Percentiles rank a stretch among this genome's conserved stretches.
phyloP scores from a whole-genome alignment of 129 eudicot genomes.

The Dittrichia graveolens region DNA sequence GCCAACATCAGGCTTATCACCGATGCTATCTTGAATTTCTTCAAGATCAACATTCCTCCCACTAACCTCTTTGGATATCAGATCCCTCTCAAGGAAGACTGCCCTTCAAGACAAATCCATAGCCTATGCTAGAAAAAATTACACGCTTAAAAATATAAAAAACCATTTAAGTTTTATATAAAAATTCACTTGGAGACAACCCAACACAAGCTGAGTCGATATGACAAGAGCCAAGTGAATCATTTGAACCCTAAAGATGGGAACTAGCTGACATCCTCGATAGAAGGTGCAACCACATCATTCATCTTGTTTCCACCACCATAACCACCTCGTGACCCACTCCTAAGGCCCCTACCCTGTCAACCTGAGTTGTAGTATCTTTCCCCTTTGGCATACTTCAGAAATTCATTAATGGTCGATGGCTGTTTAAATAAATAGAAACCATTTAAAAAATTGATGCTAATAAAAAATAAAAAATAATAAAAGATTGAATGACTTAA shows the following conservation, averaged over 20 bases:
- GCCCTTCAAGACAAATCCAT: slow-evolving; percentile 18
- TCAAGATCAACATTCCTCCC: no score
- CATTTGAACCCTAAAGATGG: slow-evolving; percentile 73
- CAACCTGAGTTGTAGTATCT: slow-evolving; percentile 56
- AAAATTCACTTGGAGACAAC: slow-evolving; percentile 14
- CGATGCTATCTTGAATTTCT: no score
- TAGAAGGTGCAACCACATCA: slow-evolving; percentile 58
- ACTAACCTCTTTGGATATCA: no score
- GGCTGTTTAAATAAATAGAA: slow-evolving; percentile 24
- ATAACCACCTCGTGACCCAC: slow-evolving; percentile 57
- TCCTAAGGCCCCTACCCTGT: slow-evolving; percentile 66
- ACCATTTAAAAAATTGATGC: neutral
- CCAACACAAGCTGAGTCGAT: no score
- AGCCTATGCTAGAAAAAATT: slow-evolving; percentile 47
- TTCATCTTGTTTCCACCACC: slow-evolving; percentile 39
- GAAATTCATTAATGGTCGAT: slow-evolving; percentile 37
- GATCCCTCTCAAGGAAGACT: no score
- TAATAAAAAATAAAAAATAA: neutral
- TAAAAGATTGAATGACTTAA: no score
- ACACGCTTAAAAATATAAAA: slow-evolving; percentile 47
- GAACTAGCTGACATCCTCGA: slow-evolving; percentile 71
- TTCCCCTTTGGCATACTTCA: slow-evolving; percentile 57
- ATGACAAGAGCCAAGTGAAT: slow-evolving; percentile 5
- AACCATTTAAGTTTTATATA: slow-evolving; percentile 19
- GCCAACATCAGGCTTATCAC: no score